Evolutionary conservation across 2,329 filamentous ascomycete species (phyloP).

Genomic region (Eurotiales sp.): DNA sequence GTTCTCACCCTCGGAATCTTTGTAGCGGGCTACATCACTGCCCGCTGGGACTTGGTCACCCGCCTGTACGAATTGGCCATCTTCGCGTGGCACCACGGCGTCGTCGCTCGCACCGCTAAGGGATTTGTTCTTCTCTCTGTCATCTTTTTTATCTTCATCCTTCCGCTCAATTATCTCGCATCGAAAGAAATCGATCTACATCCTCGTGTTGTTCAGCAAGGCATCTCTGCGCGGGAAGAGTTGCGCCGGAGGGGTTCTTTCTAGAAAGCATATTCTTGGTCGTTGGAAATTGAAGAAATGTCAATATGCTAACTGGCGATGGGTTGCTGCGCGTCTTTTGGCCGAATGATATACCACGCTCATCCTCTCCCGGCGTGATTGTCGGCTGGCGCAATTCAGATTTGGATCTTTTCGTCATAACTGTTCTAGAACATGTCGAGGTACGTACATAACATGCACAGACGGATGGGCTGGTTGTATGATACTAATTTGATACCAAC

Average conservation of each 20-base stretch:
- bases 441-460: conserved; percentile 47
- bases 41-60: conserved; percentile 97
- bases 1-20: conserved; percentile 95
- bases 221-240: conserved; percentile 93
- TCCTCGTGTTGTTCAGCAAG: conserved; percentile 70
- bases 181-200: conserved; percentile 78
- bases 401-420: conserved; percentile 83
- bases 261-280: conserved; percentile 45
- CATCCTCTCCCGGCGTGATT: conserved; percentile 73
- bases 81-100: conserved; percentile 98
- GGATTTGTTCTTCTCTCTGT: conserved; percentile 78
- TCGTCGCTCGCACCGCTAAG: conserved; percentile 83
- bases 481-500: background rate
- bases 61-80: conserved; percentile 94
- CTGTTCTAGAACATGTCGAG: conserved; percentile 86
- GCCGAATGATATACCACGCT: conserved; percentile 78
- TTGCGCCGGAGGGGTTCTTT: conserved; percentile 92
- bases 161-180: conserved; percentile 81
- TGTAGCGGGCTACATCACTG: conserved; percentile 98
- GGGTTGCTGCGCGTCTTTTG: conserved; percentile 98
- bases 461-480: background rate
- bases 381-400: conserved; percentile 95
- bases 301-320: conserved; percentile 65
- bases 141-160: conserved; percentile 76
- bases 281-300: conserved; percentile 38